Base-by-base conservation (phyloP, 2,329 filamentous ascomycete species). In the Metarhizium sp. region DNA sequence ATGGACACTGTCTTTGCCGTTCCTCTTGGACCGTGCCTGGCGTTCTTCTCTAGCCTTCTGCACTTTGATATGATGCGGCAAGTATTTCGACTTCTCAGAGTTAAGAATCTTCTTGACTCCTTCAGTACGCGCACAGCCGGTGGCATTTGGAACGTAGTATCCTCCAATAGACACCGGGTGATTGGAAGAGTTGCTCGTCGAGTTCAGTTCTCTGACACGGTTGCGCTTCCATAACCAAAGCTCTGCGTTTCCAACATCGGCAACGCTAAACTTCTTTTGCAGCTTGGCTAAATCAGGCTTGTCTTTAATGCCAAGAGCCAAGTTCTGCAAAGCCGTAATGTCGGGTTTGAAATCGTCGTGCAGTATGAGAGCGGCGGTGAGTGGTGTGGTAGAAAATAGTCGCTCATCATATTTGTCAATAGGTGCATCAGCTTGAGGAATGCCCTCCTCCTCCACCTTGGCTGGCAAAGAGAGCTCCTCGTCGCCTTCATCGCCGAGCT, bases 51-150 rank as follows among this genome's bases (percentile, higher is more conserved):
- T 84, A 29, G 87, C 90, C 72, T 87, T 94, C 69, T 94, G 89
- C 20, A 99, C 90, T 67, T 95, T 95, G 73, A 99, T 94, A 61
- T 95, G 92, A 76, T 99, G 94, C 45, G 94, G 94, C 7, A 99
- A 80, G 67, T 99, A 99, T 68, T 96, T 96, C 32, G 92, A 96
- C 75, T 99, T 99, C 70, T 99, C 94, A 0, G 90, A 90, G 69
- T 99, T 95, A 59, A 95, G 80, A 55, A 99, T 97, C 76, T 92
- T 95, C 76, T 95, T 92, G 64, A 91, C 85, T 32, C 91, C 92
- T 73, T 99, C 92, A 0, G 94, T 96, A 55, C 94, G 84, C 55
- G 94, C 94, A 62, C 85, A 88, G 38, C 94, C 94, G 10, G 90
- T 90, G 0, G 79, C 59, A 61, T 96, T 99, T 0, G 89, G 84